Percentiles rank a stretch among this genome's conserved stretches.
Evolutionary conservation across 495 filamentous ascomycete genomes (phyloP).

Genomic region (Aspergillus taichungensis): DNA sequence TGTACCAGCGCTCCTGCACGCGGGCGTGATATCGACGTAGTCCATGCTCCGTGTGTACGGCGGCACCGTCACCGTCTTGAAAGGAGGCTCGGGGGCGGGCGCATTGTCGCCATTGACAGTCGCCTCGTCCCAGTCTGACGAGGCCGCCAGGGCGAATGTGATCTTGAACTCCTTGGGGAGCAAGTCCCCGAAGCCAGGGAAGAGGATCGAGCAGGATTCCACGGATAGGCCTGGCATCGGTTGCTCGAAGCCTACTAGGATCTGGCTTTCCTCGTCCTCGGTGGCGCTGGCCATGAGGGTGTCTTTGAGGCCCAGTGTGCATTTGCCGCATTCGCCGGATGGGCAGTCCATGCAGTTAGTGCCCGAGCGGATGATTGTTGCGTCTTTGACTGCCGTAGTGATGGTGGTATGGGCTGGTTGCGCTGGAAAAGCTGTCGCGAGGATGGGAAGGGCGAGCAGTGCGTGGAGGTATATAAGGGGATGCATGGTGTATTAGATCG

Average conservation of each 20-base stretch:
- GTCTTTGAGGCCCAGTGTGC: conserved; percentile 2
- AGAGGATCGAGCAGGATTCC: conserved; percentile 8
- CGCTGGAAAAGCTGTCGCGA: neutral
- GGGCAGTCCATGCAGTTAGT: conserved; percentile 7
- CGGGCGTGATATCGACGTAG: conserved; percentile 6
- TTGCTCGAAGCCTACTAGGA: conserved; percentile 8
- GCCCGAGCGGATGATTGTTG: conserved; percentile 8
- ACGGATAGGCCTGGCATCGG: neutral
- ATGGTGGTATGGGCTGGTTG: neutral
- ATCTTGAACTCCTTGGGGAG: conserved; percentile 3
- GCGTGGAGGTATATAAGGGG: no score
- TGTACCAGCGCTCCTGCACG: conserved; percentile 2
- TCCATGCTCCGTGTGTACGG: neutral
- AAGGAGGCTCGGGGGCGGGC: neutral
- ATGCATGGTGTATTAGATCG: no score
- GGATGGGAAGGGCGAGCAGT: no score
- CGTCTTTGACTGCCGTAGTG: conserved; percentile 7
- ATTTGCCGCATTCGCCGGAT: conserved; percentile 4
- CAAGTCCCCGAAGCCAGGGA: conserved; percentile 5
- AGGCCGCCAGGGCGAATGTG: conserved; percentile 5
- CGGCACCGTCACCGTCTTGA: neutral
- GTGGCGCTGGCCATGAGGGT: conserved; percentile 6
- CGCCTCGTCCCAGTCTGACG: conserved; percentile 9
- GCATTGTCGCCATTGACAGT: conserved; percentile 9
- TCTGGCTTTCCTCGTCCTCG: conserved; percentile 2